phyloP scores from a whole-genome alignment of 441 rosid genomes.

The Aleurites moluccanus region DNA sequence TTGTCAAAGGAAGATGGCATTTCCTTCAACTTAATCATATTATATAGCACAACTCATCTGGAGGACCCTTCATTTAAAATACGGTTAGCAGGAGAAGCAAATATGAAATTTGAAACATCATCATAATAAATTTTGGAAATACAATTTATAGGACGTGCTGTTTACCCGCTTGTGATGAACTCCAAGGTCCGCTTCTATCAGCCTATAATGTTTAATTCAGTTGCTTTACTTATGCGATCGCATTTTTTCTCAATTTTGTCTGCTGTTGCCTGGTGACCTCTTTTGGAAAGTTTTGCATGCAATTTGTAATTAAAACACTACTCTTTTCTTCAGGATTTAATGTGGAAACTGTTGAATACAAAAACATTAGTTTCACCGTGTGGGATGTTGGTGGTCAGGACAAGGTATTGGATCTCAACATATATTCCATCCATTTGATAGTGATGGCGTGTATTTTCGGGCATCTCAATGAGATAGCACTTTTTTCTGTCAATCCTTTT shows the following conservation, averaged over 20 bases:
- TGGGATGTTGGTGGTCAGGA: conserved; percentile 98
- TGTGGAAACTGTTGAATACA: conserved; percentile 84
- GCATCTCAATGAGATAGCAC: background rate
- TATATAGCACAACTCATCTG: background rate
- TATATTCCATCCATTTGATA: background rate
- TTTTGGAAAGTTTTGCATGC: background rate
- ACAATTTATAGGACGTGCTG: background rate
- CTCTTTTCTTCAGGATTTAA: conserved; percentile 55
- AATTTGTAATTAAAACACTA: background rate
- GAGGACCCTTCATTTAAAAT: background rate
- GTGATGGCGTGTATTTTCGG: background rate
- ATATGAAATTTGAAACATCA: background rate
- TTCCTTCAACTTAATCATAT: background rate
- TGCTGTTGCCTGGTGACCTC: background rate
- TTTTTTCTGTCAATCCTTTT: background rate
- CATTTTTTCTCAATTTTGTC: background rate
- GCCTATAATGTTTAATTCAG: background rate
- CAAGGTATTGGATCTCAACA: conserved; percentile 45
- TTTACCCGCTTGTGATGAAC: background rate
- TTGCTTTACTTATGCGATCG: background rate
- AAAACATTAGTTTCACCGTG: conserved; percentile 81
- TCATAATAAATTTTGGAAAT: background rate
- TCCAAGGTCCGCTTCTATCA: background rate
- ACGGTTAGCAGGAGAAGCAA: background rate
- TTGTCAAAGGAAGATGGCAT: background rate